phyloP scores from a whole-genome alignment of 441 rosid species.

The Gossypium trilobum region DNA sequence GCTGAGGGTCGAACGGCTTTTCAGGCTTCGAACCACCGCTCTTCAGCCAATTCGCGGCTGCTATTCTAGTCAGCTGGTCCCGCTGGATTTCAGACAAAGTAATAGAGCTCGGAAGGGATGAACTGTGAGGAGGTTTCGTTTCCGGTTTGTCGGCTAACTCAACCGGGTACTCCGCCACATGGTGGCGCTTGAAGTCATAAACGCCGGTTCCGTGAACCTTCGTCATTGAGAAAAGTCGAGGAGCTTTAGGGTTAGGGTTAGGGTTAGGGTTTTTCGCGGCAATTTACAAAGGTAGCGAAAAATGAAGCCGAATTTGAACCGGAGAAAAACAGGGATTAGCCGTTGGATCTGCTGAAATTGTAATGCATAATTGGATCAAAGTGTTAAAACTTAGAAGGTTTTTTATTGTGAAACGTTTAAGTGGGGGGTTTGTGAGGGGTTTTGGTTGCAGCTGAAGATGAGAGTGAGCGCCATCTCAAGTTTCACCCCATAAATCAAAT shows the following conservation, averaged over 20 bases:
- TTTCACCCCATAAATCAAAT: neutral
- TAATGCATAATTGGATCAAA: neutral
- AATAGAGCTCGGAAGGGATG: constrained; percentile 57
- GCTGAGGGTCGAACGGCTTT: constrained; percentile 59
- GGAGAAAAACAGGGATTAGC: neutral
- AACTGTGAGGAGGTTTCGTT: constrained; percentile 49
- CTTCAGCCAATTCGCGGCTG: constrained; percentile 70
- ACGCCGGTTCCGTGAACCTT: constrained; percentile 88
- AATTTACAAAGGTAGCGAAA: neutral
- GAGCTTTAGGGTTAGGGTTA: neutral
- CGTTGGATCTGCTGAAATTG: neutral
- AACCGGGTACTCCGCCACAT: constrained; percentile 89
- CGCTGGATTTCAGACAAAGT: constrained; percentile 87
- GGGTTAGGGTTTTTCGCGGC: constrained; percentile 3
- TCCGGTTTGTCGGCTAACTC: constrained; percentile 53
- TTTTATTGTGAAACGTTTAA: neutral
- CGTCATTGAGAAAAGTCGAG: constrained; percentile 37
- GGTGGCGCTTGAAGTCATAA: constrained; percentile 97
- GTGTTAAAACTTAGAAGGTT: neutral
- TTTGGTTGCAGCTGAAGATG: neutral
- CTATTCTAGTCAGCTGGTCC: constrained; percentile 72
- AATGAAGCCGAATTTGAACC: neutral
- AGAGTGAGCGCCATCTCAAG: neutral
- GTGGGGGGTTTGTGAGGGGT: neutral
- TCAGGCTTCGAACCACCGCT: constrained; percentile 31